phyloP scores from a whole-genome alignment of 768 basidiomycete species.

The Mycena vitilis region DNA sequence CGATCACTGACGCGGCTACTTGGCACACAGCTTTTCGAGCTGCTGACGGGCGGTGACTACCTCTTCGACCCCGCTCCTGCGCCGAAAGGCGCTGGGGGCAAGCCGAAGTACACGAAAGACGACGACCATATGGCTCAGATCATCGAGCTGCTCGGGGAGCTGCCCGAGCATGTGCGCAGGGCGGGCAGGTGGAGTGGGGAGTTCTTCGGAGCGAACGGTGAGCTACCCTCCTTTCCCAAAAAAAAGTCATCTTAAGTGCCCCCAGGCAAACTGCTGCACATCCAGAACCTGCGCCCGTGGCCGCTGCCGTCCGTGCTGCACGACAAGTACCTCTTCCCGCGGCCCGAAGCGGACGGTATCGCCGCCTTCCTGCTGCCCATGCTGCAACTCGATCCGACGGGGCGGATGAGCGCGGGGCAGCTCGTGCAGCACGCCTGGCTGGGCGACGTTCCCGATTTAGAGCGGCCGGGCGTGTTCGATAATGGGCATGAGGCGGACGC shows the following conservation, averaged over 20 bases:
- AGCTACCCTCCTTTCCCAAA: slow-evolving; percentile 36
- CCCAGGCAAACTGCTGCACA: slow-evolving; percentile 86
- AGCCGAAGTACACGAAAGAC: slow-evolving; percentile 94
- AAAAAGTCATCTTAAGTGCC: slow-evolving; percentile 2
- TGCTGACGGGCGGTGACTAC: slow-evolving; percentile 96
- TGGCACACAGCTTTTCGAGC: slow-evolving; percentile 82
- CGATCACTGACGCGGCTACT: neutral
- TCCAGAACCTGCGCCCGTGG: slow-evolving; percentile 94
- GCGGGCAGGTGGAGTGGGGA: slow-evolving; percentile 93
- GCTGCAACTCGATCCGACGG: slow-evolving; percentile 89
- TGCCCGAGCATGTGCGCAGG: slow-evolving; percentile 84
- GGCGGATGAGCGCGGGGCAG: slow-evolving; percentile 86
- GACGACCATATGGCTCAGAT: slow-evolving; percentile 98
- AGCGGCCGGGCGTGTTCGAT: slow-evolving; percentile 21
- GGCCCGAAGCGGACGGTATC: slow-evolving; percentile 82
- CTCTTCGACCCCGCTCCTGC: slow-evolving; percentile 95
- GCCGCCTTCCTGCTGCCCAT: slow-evolving; percentile 88
- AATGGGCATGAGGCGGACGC: slow-evolving; percentile 55
- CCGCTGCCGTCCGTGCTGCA: slow-evolving; percentile 84
- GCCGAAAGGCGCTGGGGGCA: slow-evolving; percentile 32
- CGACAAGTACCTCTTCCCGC: slow-evolving; percentile 96
- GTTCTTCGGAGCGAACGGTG: slow-evolving; percentile 95
- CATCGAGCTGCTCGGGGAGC: slow-evolving; percentile 93
- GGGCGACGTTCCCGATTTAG: slow-evolving; percentile 61
- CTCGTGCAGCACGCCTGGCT: slow-evolving; percentile 89